A percentile compares a stretch with the other conserved stretches of the same genome.
Evolutionary conservation across 192 early-diverging fungal species (phyloP).

Genomic region (Spizellomyces punctatus): DNA sequence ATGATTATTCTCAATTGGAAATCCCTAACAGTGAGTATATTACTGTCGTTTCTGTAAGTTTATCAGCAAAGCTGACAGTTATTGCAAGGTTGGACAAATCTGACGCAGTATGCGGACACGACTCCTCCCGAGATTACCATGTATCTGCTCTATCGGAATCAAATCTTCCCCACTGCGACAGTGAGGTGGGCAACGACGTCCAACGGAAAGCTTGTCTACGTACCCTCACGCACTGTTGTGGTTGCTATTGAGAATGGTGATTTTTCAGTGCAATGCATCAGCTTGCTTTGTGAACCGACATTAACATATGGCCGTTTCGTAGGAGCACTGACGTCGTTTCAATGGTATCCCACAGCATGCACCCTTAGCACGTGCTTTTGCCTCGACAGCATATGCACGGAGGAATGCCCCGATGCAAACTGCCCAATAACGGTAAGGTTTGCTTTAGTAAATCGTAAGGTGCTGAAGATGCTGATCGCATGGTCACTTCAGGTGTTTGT

Average conservation of each 20-base stretch:
- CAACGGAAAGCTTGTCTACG: conserved; percentile 27
- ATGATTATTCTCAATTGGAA: conserved; percentile 45
- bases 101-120: neutral
- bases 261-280: neutral
- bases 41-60: neutral
- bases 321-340: conserved; percentile 19
- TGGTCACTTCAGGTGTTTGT: conserved; percentile 22
- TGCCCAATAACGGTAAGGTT: conserved; percentile 35
- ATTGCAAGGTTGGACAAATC: neutral
- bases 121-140: conserved; percentile 22
- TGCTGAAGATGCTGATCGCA: neutral
- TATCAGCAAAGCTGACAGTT: neutral
- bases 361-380: conserved; percentile 45
- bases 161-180: conserved; percentile 21
- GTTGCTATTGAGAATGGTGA: conserved; percentile 42
- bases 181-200: conserved; percentile 23
- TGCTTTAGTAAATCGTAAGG: conserved; percentile 23
- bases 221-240: conserved; percentile 41
- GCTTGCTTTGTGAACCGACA: neutral
- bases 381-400: conserved; percentile 47
- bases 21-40: conserved; percentile 35
- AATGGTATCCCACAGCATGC: conserved; percentile 46
- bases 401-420: conserved; percentile 23
- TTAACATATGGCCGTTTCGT: neutral
- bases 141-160: conserved; percentile 30